phyloP scores from a whole-genome alignment of 352 stramenopile genomes.

The Phytophthora citricola region DNA sequence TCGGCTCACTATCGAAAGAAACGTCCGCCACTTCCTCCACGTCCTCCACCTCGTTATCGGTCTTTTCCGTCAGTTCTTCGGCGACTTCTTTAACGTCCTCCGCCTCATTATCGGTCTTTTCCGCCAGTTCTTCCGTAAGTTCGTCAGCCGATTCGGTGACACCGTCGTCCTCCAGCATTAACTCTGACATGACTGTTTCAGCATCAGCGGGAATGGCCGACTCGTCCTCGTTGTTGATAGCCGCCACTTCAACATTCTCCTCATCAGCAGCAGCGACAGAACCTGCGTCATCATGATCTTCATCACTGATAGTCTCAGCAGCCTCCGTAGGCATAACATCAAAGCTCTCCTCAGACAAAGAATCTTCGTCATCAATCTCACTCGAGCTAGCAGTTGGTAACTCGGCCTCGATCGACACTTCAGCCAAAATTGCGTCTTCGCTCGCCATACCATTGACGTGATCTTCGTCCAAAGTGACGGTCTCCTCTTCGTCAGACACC shows the following conservation, averaged over 20 bases:
- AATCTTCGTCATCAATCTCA: not conserved
- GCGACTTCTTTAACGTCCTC: not conserved
- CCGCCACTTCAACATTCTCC: conserved; percentile 3
- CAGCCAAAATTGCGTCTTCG: not conserved
- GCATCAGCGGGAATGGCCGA: conserved; percentile 5
- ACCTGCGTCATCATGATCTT: not conserved
- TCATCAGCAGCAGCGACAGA: conserved; percentile 1
- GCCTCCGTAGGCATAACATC: not conserved
- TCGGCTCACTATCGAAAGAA: conserved; percentile 1
- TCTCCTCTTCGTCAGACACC: conserved; percentile 5
- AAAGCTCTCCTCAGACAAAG: conserved; percentile 3
- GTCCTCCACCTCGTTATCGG: not conserved
- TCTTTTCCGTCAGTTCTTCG: not conserved
- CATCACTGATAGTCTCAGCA: not conserved
- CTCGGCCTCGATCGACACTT: not conserved
- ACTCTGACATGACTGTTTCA: conserved; percentile 5
- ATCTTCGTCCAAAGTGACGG: conserved; percentile 2
- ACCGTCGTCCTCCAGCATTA: conserved; percentile 4
- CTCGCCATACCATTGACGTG: not conserved
- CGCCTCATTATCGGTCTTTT: conserved; percentile 1
- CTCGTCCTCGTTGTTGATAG: conserved; percentile 1
- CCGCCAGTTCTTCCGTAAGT: not conserved
- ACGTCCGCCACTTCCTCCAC: not conserved
- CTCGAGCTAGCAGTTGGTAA: conserved; percentile 1
- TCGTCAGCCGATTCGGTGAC: conserved; percentile 1